Evolutionary conservation across 2,329 filamentous ascomycete genomes (phyloP), one percentile per base, ranked within the genome.

Genomic region (Talaromyces islandicus): DNA sequence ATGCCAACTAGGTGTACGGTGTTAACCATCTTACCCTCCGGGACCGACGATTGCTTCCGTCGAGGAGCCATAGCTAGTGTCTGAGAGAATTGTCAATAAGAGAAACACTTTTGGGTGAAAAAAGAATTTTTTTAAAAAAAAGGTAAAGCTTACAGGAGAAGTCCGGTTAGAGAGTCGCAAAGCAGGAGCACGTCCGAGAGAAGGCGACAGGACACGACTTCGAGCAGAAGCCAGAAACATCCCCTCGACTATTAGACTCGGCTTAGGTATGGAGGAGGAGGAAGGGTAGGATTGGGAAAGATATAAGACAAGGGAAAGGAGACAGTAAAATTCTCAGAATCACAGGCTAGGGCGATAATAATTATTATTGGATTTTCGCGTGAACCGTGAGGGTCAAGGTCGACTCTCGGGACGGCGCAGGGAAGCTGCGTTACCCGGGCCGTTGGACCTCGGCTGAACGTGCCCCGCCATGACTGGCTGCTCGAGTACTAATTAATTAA

Each of bases 201-300:
- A 67, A 64, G 70, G 69, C 61, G 73, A 72, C 63, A 58, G 43
- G 51, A 78, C 70, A 70, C 75, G 75, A 70, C 72, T 73, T 70
- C 75, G 68, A 64, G 73, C 71, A 71, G 74, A 71, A 68, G 74
- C 74, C 67, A 72, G 70, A 69, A 78, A 78, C 75, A 78, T 78
- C 67, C 70, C 73, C 73, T 70, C 65, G 60, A 63, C 62, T 64
- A 59, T 68, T 46, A 11, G 43, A 12, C 43, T 46, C 43, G 14
- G 56, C 35, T 55, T 56, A 52, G 43, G 10, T 55, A 64, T 61
- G 58, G 52, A 32, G 59, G 58, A 43, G 57, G 46, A 55, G 52
- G 30, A 46, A 59, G 38, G 35, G 61, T 57, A 60, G 63, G 64
- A 60, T 21, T 43, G 43, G 43, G n/a, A 11, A 41, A 21, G 12